Percentiles rank a stretch among this genome's conserved stretches.
These are phyloP conservation scores for Beauveria caledonica DNA, from an alignment of 2,329 filamentous ascomycete species.

Conservation along the genomic window DNA sequence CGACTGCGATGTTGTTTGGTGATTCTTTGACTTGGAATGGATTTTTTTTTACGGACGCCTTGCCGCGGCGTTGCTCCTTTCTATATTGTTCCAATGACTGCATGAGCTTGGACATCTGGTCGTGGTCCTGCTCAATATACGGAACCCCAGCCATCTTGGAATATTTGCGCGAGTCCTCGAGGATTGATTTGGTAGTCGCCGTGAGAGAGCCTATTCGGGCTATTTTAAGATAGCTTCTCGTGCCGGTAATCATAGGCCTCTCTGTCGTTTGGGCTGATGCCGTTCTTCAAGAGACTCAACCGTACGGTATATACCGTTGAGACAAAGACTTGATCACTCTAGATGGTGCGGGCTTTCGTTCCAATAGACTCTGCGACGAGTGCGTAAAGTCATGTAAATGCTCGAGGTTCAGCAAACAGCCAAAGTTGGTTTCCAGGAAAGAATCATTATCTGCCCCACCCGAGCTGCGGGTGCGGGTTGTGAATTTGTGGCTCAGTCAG, in stretches of 20 bases:
- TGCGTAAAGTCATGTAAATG: background rate
- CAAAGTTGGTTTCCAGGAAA: background rate
- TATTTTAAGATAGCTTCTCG: background rate
- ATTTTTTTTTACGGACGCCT: slow-evolving; percentile 71
- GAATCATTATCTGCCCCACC: slow-evolving; percentile 4
- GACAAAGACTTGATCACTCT: background rate
- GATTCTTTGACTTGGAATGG: slow-evolving; percentile 61
- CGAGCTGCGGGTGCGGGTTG: background rate
- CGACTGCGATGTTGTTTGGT: slow-evolving; percentile 57
- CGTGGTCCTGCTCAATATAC: slow-evolving; percentile 59
- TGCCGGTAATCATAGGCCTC: background rate
- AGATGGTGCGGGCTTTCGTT: background rate
- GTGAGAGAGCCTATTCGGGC: background rate
- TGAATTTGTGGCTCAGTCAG: slow-evolving; percentile 3
- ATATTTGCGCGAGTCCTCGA: background rate
- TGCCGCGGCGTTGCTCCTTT: slow-evolving; percentile 47
- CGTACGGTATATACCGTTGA: background rate
- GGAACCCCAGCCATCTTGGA: slow-evolving; percentile 34
- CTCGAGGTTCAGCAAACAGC: background rate
- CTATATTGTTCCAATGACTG: slow-evolving; percentile 49
- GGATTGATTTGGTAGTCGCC: background rate
- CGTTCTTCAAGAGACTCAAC: background rate
- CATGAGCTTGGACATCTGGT: slow-evolving; percentile 59
- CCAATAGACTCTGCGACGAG: background rate
- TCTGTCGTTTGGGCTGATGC: background rate